A percentile compares a stretch with the other conserved stretches of the same genome.
These are phyloP conservation scores for Capronia epimyces DNA, from an alignment of 2,329 filamentous ascomycete genomes.

Conservation along the genomic window DNA sequence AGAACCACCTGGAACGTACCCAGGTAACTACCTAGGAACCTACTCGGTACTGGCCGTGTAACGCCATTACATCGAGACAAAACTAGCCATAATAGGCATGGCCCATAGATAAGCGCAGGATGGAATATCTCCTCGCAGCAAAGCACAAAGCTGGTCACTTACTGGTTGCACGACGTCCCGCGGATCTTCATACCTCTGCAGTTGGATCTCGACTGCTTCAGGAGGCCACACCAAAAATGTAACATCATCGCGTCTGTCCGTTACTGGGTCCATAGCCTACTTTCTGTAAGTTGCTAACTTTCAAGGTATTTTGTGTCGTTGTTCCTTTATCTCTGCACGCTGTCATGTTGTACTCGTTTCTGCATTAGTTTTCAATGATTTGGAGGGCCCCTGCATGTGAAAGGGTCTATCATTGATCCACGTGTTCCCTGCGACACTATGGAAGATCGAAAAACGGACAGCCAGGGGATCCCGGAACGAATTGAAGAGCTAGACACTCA, in stretches of 20 bases:
- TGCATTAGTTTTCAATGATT: background rate
- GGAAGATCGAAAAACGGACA: slow-evolving; percentile 17
- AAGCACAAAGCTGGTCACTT: background rate
- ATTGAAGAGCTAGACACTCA: slow-evolving; percentile 12
- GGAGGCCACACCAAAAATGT: slow-evolving; percentile 2
- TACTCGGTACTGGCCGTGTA: background rate
- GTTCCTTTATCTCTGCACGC: background rate
- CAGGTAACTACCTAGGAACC: background rate
- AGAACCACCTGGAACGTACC: background rate
- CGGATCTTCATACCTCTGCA: slow-evolving; percentile 13
- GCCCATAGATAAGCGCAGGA: slow-evolving; percentile 16
- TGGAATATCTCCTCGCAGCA: slow-evolving; percentile 18
- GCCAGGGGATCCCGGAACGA: slow-evolving; percentile 12
- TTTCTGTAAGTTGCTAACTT: background rate
- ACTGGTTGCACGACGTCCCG: slow-evolving; percentile 3
- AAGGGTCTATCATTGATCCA: background rate
- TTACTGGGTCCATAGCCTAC: background rate
- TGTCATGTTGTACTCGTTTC: background rate
- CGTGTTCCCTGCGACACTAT: slow-evolving; percentile 5
- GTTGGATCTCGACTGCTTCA: background rate
- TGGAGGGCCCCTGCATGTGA: too few species aligned
- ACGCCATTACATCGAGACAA: slow-evolving; percentile 3
- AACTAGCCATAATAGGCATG: slow-evolving; percentile 9
- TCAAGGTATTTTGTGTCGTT: background rate
- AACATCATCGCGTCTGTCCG: slow-evolving; percentile 3